Base-by-base conservation (phyloP, 2,329 filamentous ascomycete genomes). In the Aspergillus brasiliensis region DNA sequence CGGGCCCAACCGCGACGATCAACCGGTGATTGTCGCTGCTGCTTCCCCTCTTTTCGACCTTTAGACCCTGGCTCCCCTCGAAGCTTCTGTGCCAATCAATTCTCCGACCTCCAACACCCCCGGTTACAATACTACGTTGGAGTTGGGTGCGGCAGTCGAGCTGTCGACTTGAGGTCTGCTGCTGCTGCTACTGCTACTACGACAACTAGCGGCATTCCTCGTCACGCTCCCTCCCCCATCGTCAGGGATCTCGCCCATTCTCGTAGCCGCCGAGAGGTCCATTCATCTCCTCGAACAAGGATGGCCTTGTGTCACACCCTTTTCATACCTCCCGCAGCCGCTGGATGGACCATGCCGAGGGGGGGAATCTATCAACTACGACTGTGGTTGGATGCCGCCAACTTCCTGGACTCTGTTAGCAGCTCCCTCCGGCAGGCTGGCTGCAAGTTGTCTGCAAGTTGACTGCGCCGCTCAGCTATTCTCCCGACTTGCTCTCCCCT, bases 321-420 rank as follows among this genome's bases (percentile, higher is more conserved):
- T 49, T 40, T 49, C 44, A 28, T 58, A 44, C 5, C 46, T 47
- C 49, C 54, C 54, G 44, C 40, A 52, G 47, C 58, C 58, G 49
- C 60, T 63, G 65, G 66, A 74, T 71, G 70, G 71, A 70, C 71
- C 67, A 64, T 62, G 72, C 73, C 70, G 74, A 74, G 73, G 60
- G 73, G 59, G 25, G 62, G 64, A n/a, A n/a, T n/a, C 67, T 58
- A 63, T 64, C 66, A 61, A 64, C 63, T 58, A 53, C 58, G 44
- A 48, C 42, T 15, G 23, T 46, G 48, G 31, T 44, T 53, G 38
- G 31, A 56, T 34, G 17, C 40, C 8, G 28, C 34, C 49, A 38
- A 31, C 49, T 51, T 40, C 54, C 42, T 19, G 34, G 44, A 23
- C 25, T 8, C 51, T 54, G 53, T 49, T 49, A 54, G 38, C 57